phyloP scores from a whole-genome alignment of 306 rosid genomes.

The Ceratonia siliqua region DNA sequence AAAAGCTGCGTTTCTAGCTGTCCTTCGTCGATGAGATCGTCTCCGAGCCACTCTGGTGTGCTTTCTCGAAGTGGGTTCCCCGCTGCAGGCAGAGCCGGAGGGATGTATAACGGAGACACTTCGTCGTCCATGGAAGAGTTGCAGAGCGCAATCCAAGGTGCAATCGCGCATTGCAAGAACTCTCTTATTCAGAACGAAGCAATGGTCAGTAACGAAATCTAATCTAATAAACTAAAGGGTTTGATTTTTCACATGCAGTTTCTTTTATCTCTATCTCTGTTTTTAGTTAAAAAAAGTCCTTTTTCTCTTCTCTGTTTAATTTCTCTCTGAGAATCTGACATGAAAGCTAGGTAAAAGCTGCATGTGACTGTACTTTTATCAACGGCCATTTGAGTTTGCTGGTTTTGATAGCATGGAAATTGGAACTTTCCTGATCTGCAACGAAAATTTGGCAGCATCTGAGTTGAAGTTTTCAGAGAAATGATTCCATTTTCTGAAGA shows the following conservation, averaged over 20 bases:
- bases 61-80: constrained; percentile 44
- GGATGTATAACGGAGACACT: constrained; percentile 25
- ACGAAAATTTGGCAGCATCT: constrained; percentile 33
- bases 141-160: constrained; percentile 80
- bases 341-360: constrained; percentile 20
- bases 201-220: constrained; percentile 50
- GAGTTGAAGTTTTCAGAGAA: neutral
- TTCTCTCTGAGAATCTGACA: constrained; percentile 11
- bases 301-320: neutral
- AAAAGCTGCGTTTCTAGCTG: constrained; percentile 57
- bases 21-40: constrained; percentile 70
- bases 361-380: constrained; percentile 19
- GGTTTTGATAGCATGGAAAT: constrained; percentile 1
- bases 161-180: constrained; percentile 82
- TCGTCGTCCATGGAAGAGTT: constrained; percentile 73
- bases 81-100: constrained; percentile 20
- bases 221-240: constrained; percentile 9
- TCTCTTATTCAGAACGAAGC: constrained; percentile 48
- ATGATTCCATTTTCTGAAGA: neutral
- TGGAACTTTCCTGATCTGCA: neutral
- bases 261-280: neutral
- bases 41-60: constrained; percentile 71
- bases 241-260: neutral
- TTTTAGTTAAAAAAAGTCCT: neutral
- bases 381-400: constrained; percentile 23